Evolutionary conservation across 2,329 filamentous ascomycete species (phyloP).

Genomic region (Aspergillus fischeri): DNA sequence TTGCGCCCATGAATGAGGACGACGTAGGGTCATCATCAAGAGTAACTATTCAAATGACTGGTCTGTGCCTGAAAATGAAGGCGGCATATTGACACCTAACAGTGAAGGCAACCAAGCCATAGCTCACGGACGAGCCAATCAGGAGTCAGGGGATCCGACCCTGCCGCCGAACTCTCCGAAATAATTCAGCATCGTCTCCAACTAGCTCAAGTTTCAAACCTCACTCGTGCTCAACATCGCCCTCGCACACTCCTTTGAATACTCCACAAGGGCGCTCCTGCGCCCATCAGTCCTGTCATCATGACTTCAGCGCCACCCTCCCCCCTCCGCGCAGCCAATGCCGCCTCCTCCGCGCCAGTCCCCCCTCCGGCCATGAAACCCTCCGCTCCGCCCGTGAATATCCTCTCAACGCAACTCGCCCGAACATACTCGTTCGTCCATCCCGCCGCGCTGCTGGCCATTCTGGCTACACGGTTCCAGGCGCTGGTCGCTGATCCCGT

Average conservation of each 20-base stretch:
- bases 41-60: neutral
- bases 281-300: constrained; percentile 6
- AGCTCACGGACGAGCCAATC: neutral
- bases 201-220: neutral
- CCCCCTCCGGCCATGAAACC: constrained; percentile 18
- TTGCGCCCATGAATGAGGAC: neutral
- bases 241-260: neutral
- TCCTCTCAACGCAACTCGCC: constrained; percentile 47
- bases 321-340: neutral
- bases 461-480: constrained; percentile 62
- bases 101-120: neutral
- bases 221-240: neutral
- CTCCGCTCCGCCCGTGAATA: constrained; percentile 41
- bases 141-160: neutral
- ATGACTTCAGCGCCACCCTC: neutral
- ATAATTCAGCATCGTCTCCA: neutral
- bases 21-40: neutral
- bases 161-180: neutral
- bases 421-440: constrained; percentile 62
- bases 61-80: neutral
- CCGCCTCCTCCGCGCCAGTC: constrained; percentile 9
- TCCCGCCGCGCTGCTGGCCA: constrained; percentile 60
- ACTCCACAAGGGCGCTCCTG: neutral
- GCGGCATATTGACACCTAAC: neutral
- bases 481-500: constrained; percentile 68